A percentile compares a stretch with the other conserved stretches of the same genome.
These are phyloP conservation scores for Phoma herbarum DNA, from an alignment of 2,329 filamentous ascomycete species.

Conservation along the genomic window DNA sequence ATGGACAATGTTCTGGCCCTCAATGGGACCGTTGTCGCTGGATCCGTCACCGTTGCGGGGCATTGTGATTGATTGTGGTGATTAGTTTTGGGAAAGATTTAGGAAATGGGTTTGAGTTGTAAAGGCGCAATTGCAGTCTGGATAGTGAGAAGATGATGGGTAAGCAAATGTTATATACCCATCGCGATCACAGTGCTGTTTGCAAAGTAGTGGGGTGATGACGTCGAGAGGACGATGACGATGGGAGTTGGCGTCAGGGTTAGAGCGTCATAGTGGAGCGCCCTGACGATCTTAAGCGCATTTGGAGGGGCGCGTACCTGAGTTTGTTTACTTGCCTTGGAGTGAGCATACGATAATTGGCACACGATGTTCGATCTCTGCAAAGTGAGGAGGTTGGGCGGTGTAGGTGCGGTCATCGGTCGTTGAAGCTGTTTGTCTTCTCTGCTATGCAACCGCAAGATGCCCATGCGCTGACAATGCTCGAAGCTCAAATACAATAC, in stretches of 20 bases:
- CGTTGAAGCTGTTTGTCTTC: constrained; percentile 1
- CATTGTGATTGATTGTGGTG: constrained; percentile 40
- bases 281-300: constrained; percentile 11
- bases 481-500: not conserved
- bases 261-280: constrained; percentile 22
- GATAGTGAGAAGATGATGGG: not conserved
- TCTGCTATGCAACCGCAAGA: not conserved
- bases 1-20: constrained; percentile 51
- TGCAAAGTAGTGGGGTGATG: constrained; percentile 21
- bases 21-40: constrained; percentile 52
- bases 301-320: constrained; percentile 19
- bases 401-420: constrained; percentile 9
- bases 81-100: too few species aligned
- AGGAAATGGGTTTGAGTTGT: not conserved
- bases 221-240: too few species aligned
- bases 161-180: constrained; percentile 9
- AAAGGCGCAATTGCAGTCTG: not conserved
- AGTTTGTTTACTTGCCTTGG: not conserved
- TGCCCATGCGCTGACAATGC: constrained; percentile 13
- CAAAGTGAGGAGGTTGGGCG: not conserved
- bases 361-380: not conserved
- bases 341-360: not conserved
- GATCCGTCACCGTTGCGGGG: constrained; percentile 54
- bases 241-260: too few species aligned
- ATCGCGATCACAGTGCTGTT: constrained; percentile 11